Base-by-base conservation (phyloP, 805 yeast genomes). In the Pichia deserticola region DNA sequence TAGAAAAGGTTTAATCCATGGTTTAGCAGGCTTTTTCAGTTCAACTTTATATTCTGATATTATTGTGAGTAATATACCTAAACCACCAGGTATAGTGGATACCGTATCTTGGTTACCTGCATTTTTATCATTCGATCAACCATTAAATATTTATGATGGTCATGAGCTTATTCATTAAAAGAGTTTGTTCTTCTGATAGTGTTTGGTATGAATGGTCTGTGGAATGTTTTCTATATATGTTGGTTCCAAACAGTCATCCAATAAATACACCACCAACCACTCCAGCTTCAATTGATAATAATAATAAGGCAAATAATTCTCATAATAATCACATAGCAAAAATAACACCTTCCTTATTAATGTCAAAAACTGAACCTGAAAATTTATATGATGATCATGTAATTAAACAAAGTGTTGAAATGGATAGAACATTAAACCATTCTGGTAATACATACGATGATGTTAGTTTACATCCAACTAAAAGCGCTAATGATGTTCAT, bases 121-220 rank as follows among this genome's bases (percentile, higher is more conserved):
- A 13, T 76, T 77, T 63, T 78, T 85, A 59, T 89, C 89, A 0
- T 54, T 84, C 15, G 72, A 71, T 35, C 69, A 69, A 13, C 86
- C 87, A 1, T 52, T 81, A 12, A 68, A 71, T 35, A 60, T 79
- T 3, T 64, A 76, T 5, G 84, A 80, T 51, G 79, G 76, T 50
- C 74, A 79, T 9, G 84, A 77, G 77, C 37, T 61, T 82, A 0
- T 72, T 74, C 36, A 57, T 82, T 38, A 73, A 79, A 59, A 66
- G 89, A 48, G 73, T 69, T 36, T 59, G 68, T 3, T 63, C 62
- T n/a, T 61, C 61, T 8, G 60, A 63, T 1, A 65, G 64, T 42
- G 77, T 79, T 1, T 82, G 89, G 89, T 84, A 83, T 56, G 84
- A 80, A 52, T 84, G 89, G 89, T 68, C 77, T 0, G 57, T 73